Evolutionary conservation across 768 basidiomycete genomes (phyloP), one percentile per base, ranked within the genome.

Genomic region (Pleurotus citrinopileatus): DNA sequence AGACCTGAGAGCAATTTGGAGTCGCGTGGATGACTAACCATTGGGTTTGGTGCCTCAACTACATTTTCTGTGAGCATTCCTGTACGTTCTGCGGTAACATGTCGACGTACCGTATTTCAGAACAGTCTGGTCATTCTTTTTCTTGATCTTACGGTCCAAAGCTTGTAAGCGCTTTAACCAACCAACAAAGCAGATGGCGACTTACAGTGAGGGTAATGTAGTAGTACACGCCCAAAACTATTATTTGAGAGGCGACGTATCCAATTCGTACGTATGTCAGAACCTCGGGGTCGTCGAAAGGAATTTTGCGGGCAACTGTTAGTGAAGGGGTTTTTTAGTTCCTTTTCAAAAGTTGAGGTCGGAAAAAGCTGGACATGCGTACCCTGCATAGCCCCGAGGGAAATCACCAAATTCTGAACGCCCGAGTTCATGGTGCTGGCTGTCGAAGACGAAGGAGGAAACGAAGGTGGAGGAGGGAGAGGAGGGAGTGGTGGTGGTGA

Each of bases 371-470:
- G 0, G 23, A 52, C 20, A 22, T 4, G 63, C 76, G 45, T 52
- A 92, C 92, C 55, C 67, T 97, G 95, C 95, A 97, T 95, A 58
- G 87, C 92, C 47, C 85, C 92, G 59, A 98, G 88, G 50, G 94
- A 96, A 64, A 98, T 81, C 61, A 89, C 79, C 55, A 98, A 77
- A 71, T 91, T 96, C 63, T 87, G 80, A 26, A 93, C 73, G 46
- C 84, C 85, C 28, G 87, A 70, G 75, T 84, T 89, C 86, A 89
- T 91, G 63, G 64, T 79, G 59, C 59, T 25, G 57, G 48, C 25
- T 53, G 55, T 28, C n/a, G n/a, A n/a, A n/a, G n/a, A n/a, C n/a
- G n/a, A n/a, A 5, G 52, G 34, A 12, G 22, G 25, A 2, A 20
- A 26, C 4, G 47, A 29, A 34, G 7, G 32, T 7, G 7, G 32